Conservation (phyloP, 148 eudicot species). For the Cornus kousa region DNA sequence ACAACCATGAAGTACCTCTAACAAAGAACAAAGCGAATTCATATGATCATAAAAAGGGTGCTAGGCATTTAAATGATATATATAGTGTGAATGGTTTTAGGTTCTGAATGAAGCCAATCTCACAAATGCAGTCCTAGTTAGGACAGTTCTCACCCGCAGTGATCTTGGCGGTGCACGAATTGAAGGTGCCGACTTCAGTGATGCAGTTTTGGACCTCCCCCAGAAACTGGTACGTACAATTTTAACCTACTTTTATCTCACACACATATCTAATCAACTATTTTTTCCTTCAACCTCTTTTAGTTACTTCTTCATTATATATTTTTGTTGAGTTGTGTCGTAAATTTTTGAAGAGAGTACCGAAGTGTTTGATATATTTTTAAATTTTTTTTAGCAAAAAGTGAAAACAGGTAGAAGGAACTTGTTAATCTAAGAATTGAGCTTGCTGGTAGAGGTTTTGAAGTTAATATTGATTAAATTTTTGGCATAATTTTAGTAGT, state of each 20-base stretch:
- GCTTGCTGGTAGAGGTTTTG: too few species aligned
- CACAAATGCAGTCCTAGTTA: conserved; percentile 78
- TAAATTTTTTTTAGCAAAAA: too few species aligned
- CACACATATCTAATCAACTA: too few species aligned
- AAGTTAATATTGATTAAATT: not conserved
- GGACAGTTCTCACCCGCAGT: conserved; percentile 95
- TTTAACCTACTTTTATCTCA: too few species aligned
- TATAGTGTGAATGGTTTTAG: conserved; percentile 20
- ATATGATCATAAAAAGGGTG: not conserved
- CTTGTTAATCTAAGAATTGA: too few species aligned
- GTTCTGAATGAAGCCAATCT: conserved; percentile 94
- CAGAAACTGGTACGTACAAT: conserved; percentile 83
- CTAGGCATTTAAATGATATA: not conserved
- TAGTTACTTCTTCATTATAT: too few species aligned
- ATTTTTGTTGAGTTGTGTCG: too few species aligned
- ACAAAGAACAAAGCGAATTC: not conserved
- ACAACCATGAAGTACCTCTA: not conserved
- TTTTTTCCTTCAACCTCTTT: too few species aligned
- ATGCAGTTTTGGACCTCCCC: conserved; percentile 83
- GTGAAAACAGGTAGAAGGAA: too few species aligned
- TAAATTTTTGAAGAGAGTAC: too few species aligned
- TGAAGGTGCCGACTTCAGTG: conserved; percentile 97
- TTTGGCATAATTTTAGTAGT: not conserved
- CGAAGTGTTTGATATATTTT: too few species aligned
- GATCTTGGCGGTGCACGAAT: conserved; percentile 91